Base-by-base conservation (phyloP, 768 basidiomycete genomes). In the Boletus reticuloceps region DNA sequence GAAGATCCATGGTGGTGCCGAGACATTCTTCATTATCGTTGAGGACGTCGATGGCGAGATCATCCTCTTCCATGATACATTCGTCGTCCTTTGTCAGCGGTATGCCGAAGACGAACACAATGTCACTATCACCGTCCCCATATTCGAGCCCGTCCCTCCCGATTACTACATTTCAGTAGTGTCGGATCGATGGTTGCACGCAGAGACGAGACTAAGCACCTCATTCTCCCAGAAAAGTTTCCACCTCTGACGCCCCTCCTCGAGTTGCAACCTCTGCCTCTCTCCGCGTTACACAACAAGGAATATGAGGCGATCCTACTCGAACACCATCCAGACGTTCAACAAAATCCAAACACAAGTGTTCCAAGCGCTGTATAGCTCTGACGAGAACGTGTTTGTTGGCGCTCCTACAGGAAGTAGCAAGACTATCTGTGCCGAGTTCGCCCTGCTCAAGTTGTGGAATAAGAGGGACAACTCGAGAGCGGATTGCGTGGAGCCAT, bases 21-120 rank as follows among this genome's bases (percentile, higher is more conserved):
- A 27, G 27, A 27, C 27, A 8, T 27, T 27, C 27, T 27, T 27
- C 70, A 93, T 99, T 64, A 69, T 96, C 25, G 93, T 98, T 27
- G 95, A 98, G 70, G 96, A 99, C 63, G 94, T 98, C 29, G 96
- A 98, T 60, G 97, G 97, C 46, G 96, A 99, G 70, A 83, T 92
- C 58, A 87, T 98, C 54, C 87, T 98, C 31, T 98, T 94, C 82
- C 90, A 94, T 60, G 95, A 98, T 65, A 82, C 27, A 27, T 27
- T 27, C 1, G 27, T 27, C 27, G 27, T 27, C 27, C 27, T 27
- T 27, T 1, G 8, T 27, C 27, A 27, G 27, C 82, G 88, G 3
- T 98, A 95, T 59, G 89, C 91, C 2, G 90, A 91, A 62, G 90
- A 93, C 55, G 95, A 98, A 62, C 97, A 98, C 73, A 94, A 85